Evolutionary conservation across 371 early-diverging fungal genomes (phyloP).

Genomic region (Mortierella sp.): DNA sequence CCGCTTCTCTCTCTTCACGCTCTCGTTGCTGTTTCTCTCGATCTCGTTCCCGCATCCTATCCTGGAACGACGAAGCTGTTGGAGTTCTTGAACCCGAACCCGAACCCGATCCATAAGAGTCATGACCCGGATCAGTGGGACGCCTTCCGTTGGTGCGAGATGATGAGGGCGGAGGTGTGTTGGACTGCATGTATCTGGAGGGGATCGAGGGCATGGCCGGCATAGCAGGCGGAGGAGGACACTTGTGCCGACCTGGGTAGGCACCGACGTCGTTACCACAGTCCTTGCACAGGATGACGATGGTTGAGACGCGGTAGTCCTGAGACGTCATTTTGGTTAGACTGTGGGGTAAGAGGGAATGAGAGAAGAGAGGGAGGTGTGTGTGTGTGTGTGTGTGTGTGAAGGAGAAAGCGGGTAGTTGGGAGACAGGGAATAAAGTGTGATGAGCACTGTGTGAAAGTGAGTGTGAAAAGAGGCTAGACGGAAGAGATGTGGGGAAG

Average conservation of each 20-base stretch:
- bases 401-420: no score
- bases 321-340: conserved; percentile 18
- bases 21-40: conserved; percentile 44
- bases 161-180: conserved; percentile 16
- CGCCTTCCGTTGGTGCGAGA: conserved; percentile 18
- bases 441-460: no score
- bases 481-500: no score
- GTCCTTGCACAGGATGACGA: conserved; percentile 74
- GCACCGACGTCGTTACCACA: conserved; percentile 76
- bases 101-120: conserved; percentile 26
- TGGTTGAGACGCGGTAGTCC: conserved; percentile 74
- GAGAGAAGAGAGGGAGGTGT: no score
- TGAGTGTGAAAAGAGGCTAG: no score
- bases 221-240: conserved; percentile 54
- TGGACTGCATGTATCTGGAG: conserved; percentile 26
- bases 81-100: conserved; percentile 17
- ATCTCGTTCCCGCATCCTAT: conserved; percentile 46
- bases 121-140: conserved; percentile 26
- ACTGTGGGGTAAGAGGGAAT: no score
- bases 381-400: no score
- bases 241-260: conserved; percentile 75
- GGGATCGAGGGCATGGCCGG: conserved; percentile 53
- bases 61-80: conserved; percentile 38
- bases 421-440: no score
- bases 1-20: conserved; percentile 44